A percentile compares a stretch with the other conserved stretches of the same genome.
These are phyloP conservation scores for Daldinia caldariorum DNA, from an alignment of 495 filamentous ascomycete genomes.

Conservation along the genomic window DNA sequence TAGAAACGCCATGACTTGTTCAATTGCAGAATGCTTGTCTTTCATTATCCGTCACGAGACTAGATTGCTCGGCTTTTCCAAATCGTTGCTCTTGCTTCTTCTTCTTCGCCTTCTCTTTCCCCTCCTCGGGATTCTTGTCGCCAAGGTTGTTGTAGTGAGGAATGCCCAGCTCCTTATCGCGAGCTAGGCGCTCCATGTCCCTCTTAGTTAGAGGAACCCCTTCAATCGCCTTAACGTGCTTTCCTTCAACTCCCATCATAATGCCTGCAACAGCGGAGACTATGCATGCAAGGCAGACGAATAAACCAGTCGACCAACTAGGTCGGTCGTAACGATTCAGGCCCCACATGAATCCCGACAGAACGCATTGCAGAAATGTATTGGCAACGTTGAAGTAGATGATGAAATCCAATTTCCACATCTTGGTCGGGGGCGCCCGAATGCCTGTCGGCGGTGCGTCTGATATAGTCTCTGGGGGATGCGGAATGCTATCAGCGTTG, in stretches of 20 bases:
- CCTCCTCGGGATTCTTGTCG: constrained; percentile 59
- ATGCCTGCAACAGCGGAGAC: constrained; percentile 74
- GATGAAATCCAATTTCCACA: constrained; percentile 84
- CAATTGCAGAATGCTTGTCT: constrained; percentile 30
- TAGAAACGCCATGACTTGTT: constrained; percentile 26
- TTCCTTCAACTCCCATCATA: constrained; percentile 72
- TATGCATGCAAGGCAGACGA: constrained; percentile 75
- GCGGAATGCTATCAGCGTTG: constrained; percentile 58
- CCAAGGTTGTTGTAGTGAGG: constrained; percentile 65
- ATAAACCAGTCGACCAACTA: constrained; percentile 76
- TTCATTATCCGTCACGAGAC: constrained; percentile 29
- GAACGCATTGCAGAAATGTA: constrained; percentile 74
- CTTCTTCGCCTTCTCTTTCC: constrained; percentile 46
- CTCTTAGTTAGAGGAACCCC: constrained; percentile 62
- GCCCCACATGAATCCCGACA: constrained; percentile 84
- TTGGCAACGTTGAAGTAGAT: constrained; percentile 79
- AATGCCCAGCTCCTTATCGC: constrained; percentile 60
- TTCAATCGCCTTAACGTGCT: constrained; percentile 71
- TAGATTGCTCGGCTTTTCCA: constrained; percentile 27
- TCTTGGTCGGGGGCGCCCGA: constrained; percentile 68
- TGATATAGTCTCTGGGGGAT: constrained; percentile 64
- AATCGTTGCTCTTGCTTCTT: constrained; percentile 43
- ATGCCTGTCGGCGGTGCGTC: constrained; percentile 68
- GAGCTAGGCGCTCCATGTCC: constrained; percentile 56
- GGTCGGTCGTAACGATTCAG: constrained; percentile 75